Evolutionary conservation across 805 yeast genomes (phyloP).

Genomic region (Saturnispora gosingensis): DNA sequence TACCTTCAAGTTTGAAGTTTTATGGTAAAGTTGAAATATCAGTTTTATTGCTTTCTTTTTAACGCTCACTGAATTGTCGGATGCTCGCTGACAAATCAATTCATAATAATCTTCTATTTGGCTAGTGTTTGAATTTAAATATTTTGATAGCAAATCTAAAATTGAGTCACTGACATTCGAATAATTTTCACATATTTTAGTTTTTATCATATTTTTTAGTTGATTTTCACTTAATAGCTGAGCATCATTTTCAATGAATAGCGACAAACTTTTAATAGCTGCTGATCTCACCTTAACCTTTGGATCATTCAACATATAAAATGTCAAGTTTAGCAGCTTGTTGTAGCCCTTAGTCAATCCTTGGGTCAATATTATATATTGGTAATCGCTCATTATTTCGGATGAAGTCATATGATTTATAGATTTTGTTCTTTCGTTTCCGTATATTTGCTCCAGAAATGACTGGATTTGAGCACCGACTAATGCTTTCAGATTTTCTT

Average conservation of each 20-base stretch:
- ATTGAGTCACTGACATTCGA: constrained; percentile 72
- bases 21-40: constrained; percentile 37
- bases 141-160: constrained; percentile 51
- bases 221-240: constrained; percentile 38
- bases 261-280: constrained; percentile 56
- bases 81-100: constrained; percentile 38
- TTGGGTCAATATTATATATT: constrained; percentile 22
- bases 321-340: constrained; percentile 39
- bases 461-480: background rate
- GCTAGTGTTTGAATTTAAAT: constrained; percentile 35
- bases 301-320: constrained; percentile 39
- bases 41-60: constrained; percentile 53
- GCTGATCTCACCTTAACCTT: constrained; percentile 48
- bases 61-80: constrained; percentile 56
- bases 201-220: constrained; percentile 44
- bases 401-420: background rate
- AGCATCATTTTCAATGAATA: constrained; percentile 45
- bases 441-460: background rate
- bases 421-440: background rate
- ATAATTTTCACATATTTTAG: constrained; percentile 47
- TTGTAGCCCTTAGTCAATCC: constrained; percentile 37
- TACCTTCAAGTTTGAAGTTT: constrained; percentile 23
- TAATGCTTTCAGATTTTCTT: background rate
- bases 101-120: constrained; percentile 40
- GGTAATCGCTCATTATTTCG: constrained; percentile 14